Conservation (phyloP, 1,284 basidiomycete species). For the Phellopilus nigrolimitatus region DNA sequence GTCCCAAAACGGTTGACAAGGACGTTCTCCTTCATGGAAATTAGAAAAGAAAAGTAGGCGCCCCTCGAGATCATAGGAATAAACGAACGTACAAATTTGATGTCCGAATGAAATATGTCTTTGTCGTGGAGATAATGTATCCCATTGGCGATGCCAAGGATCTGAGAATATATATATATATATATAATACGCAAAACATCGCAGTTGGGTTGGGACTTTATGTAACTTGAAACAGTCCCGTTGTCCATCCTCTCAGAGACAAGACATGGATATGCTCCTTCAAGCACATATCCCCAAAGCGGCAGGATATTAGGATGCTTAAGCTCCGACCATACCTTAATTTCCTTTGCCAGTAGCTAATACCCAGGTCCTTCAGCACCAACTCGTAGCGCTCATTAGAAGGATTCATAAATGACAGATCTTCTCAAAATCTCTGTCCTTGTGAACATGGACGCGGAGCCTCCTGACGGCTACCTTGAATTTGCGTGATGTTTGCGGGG, state of each 20-base stretch:
- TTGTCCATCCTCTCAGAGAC: neutral
- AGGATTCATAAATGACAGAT: neutral
- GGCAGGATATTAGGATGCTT: neutral
- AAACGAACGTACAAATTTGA: slow-evolving; percentile 1
- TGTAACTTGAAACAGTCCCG: neutral
- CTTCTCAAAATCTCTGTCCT: neutral
- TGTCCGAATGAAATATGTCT: slow-evolving; percentile 7
- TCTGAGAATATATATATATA: neutral
- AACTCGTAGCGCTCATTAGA: too few species aligned
- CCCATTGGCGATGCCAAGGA: slow-evolving; percentile 7
- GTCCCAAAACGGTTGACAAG: neutral
- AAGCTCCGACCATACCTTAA: slow-evolving; percentile 6
- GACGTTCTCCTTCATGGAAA: slow-evolving; percentile 6
- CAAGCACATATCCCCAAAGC: neutral
- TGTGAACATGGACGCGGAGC: neutral
- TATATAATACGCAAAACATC: neutral
- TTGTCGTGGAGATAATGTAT: neutral
- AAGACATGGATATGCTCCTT: neutral
- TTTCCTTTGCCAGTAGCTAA: neutral
- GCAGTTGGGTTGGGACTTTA: neutral
- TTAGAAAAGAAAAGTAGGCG: neutral
- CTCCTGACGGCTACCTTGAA: neutral
- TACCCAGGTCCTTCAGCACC: too few species aligned
- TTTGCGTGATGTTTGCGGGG: neutral
- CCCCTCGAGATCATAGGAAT: neutral